phyloP scores from a whole-genome alignment of 1,139 yeast species.

The Magnusiomyces suaveolens region DNA sequence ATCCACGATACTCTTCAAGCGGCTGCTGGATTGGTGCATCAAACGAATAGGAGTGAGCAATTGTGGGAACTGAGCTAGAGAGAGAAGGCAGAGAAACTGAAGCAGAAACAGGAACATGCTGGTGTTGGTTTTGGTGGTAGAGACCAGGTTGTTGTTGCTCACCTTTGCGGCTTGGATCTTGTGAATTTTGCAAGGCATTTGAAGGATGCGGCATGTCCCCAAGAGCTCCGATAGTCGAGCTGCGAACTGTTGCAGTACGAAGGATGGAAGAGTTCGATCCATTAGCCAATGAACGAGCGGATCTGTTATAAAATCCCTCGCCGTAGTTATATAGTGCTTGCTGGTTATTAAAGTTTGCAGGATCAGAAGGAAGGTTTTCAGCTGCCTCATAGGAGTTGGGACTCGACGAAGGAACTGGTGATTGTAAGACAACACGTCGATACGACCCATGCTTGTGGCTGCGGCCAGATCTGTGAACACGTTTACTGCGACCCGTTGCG shows the following conservation, averaged over 20 bases:
- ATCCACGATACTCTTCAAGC: not conserved
- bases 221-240: not conserved
- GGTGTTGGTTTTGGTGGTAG: not conserved
- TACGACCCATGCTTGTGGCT: not conserved
- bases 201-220: not conserved
- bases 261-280: not conserved
- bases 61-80: not conserved
- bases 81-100: not conserved
- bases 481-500: not conserved
- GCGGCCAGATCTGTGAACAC: not conserved
- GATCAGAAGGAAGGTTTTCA: not conserved
- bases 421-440: not conserved
- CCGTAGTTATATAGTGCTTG: not conserved
- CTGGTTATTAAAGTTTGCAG: not conserved
- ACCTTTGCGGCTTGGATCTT: no score
- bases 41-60: not conserved
- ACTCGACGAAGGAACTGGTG: not conserved
- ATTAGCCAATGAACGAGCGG: not conserved
- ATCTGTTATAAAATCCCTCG: not conserved
- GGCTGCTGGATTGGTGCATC: not conserved
- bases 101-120: not conserved
- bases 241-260: not conserved
- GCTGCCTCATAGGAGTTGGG: not conserved
- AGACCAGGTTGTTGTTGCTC: not conserved
- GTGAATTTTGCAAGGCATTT: not conserved